Percentiles rank a stretch among this genome's conserved stretches.
phyloP scores from a whole-genome alignment of 352 stramenopile species.

The Thraustochytrium striatum region DNA sequence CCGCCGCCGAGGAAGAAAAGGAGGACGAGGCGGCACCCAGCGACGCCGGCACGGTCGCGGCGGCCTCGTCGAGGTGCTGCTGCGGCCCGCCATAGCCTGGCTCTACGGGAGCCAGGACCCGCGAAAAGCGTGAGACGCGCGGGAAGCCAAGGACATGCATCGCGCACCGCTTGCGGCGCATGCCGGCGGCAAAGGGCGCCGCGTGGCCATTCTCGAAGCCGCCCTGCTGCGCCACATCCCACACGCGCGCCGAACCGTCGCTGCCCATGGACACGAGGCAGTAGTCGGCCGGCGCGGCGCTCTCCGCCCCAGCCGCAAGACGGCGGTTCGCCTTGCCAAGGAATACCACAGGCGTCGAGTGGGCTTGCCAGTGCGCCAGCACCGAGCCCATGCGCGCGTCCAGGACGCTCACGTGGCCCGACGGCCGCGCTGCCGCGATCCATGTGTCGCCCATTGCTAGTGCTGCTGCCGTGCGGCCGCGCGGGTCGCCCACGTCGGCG shows the following conservation, averaged over 20 bases:
- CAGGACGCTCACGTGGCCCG: conserved; percentile 8
- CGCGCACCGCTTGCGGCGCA: not conserved
- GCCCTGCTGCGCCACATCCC: not conserved
- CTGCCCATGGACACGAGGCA: not conserved
- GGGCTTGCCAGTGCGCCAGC: conserved; percentile 20
- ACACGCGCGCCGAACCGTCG: conserved; percentile 32
- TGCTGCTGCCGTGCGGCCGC: not conserved
- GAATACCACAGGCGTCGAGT: not conserved
- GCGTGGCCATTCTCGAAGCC: conserved; percentile 12
- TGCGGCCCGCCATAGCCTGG: no score
- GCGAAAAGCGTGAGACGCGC: conserved; percentile 8
- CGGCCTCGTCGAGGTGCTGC: not conserved
- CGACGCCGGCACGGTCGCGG: not conserved
- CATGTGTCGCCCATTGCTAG: not conserved
- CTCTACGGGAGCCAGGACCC: not conserved
- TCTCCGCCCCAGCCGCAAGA: no score
- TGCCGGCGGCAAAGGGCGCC: not conserved
- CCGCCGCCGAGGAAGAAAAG: not conserved
- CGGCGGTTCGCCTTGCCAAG: no score
- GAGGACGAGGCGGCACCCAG: not conserved
- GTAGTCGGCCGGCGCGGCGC: not conserved
- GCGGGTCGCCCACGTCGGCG: no score
- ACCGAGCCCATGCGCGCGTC: not conserved
- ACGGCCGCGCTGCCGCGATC: conserved; percentile 1
- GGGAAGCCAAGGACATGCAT: conserved; percentile 2